Conservation (phyloP, 768 basidiomycete species). For the Amanita pseudoporphyria region DNA sequence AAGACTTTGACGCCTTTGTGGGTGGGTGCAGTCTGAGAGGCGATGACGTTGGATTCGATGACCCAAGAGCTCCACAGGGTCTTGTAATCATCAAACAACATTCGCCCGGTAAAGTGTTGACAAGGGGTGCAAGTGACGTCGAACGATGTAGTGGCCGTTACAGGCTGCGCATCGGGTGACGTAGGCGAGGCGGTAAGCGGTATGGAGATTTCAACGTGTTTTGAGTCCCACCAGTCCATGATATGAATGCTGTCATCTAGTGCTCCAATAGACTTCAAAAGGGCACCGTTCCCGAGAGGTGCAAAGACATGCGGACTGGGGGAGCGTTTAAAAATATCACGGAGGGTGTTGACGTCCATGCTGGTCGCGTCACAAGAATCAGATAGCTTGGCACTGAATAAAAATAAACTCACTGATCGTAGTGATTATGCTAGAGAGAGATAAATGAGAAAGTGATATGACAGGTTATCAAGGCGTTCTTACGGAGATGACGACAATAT, state of each 20-base stretch:
- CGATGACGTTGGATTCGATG: too few relatives aligned
- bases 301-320: slow-evolving; percentile 44
- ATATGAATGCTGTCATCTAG: slow-evolving; percentile 32
- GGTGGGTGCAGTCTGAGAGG: background rate
- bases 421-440: slow-evolving; percentile 35
- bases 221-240: slow-evolving; percentile 59
- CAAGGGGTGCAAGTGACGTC: slow-evolving; percentile 51
- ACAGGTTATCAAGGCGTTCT: slow-evolving; percentile 11
- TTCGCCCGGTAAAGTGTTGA: slow-evolving; percentile 54
- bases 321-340: slow-evolving; percentile 23
- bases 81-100: slow-evolving; percentile 39
- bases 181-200: slow-evolving; percentile 1
- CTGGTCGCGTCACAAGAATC: slow-evolving; percentile 12
- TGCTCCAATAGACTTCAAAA: slow-evolving; percentile 31
- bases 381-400: background rate
- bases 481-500: slow-evolving; percentile 54
- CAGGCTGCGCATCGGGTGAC: background rate
- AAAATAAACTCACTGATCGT: slow-evolving; percentile 39
- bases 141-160: slow-evolving; percentile 18
- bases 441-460: background rate
- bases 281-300: slow-evolving; percentile 40
- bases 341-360: slow-evolving; percentile 36
- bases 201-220: slow-evolving; percentile 25
- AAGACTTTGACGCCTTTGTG: slow-evolving; percentile 27
- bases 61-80: slow-evolving; percentile 64